Conservation (phyloP, 768 basidiomycete genomes). For the Rhizopogon rudus region DNA sequence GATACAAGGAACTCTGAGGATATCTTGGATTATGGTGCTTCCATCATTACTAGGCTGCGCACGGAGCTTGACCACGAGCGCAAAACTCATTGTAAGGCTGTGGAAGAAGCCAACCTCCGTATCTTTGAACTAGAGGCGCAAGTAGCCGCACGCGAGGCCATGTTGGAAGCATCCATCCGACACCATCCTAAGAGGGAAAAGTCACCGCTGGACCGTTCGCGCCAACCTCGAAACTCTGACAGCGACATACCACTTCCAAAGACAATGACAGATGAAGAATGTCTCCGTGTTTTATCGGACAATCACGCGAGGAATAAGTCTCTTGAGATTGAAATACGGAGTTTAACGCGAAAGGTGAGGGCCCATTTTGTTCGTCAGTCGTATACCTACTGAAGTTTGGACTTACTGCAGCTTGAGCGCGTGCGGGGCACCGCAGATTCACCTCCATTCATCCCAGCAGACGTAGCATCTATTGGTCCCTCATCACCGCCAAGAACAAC, state of each 20-base stretch:
- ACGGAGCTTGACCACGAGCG: conserved; percentile 42
- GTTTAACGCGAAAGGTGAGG: conserved; percentile 32
- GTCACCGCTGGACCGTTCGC: not conserved
- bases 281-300: conserved; percentile 33
- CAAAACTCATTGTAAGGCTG: conserved; percentile 34
- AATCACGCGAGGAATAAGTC: conserved; percentile 36
- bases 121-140: conserved; percentile 45
- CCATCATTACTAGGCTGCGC: conserved; percentile 39
- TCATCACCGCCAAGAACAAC: not conserved
- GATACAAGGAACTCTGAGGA: conserved; percentile 17
- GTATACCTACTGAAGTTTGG: not conserved
- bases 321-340: conserved; percentile 40
- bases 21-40: conserved; percentile 36
- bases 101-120: conserved; percentile 34
- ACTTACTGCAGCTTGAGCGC: not conserved
- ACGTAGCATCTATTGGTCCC: not conserved
- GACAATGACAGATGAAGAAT: conserved; percentile 32
- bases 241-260: conserved; percentile 11
- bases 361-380: not conserved
- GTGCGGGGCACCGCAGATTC: not conserved
- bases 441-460: not conserved
- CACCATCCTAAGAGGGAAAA: not conserved
- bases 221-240: not conserved
- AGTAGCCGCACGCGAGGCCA: conserved; percentile 52
- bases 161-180: conserved; percentile 36